These are phyloP conservation scores for Daldinia sp. DNA, from an alignment of 2,329 filamentous ascomycete genomes.

Conservation along the genomic window DNA sequence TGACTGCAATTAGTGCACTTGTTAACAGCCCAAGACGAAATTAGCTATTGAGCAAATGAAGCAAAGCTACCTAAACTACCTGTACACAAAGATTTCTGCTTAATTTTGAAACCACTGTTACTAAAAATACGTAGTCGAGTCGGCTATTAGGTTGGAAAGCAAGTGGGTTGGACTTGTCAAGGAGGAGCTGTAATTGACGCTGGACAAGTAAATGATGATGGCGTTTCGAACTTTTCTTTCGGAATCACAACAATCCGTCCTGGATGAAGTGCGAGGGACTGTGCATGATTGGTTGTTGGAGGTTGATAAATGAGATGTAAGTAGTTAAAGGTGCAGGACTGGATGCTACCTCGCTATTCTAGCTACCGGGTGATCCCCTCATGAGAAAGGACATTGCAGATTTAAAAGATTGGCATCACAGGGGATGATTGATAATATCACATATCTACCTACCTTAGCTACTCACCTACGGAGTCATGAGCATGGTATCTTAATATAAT, in stretches of 20 bases:
- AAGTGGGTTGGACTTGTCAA: neutral
- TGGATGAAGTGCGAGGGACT: slow-evolving; percentile 5
- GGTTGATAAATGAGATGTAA: slow-evolving; percentile 14
- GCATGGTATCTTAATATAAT: neutral
- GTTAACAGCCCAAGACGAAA: neutral
- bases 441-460: too few species aligned
- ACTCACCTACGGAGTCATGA: too few species aligned
- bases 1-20: slow-evolving; percentile 9
- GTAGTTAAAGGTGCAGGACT: slow-evolving; percentile 13
- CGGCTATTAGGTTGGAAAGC: neutral
- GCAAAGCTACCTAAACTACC: neutral
- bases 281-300: slow-evolving; percentile 23
- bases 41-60: neutral
- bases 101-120: neutral
- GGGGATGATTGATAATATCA: neutral
- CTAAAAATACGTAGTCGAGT: slow-evolving; percentile 9
- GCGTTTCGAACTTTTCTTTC: slow-evolving; percentile 6
- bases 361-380: neutral
- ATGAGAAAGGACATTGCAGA: neutral
- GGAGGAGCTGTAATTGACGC: neutral
- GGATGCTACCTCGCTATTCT: neutral
- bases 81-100: neutral
- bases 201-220: neutral
- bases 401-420: neutral
- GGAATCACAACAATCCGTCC: slow-evolving; percentile 28